Conservation (phyloP, 345 rosid genomes). For the Alliaria petiolata region DNA sequence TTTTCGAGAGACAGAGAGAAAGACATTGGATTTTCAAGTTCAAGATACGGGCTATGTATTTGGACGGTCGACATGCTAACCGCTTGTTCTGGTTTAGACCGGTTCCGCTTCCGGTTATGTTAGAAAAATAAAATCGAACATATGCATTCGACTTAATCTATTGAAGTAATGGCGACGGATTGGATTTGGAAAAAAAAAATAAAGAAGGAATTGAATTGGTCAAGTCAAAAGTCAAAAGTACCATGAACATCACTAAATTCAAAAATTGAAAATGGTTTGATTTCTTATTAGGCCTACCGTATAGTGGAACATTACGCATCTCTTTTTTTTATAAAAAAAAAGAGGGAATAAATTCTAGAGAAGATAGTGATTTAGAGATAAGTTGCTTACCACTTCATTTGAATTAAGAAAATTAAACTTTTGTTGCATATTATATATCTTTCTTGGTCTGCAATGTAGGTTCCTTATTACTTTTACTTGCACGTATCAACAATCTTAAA, state of each 20-base stretch:
- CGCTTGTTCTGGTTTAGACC: no score
- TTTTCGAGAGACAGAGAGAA: neutral
- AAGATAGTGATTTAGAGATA: constrained; percentile 11
- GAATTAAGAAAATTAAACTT: neutral
- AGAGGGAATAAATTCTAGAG: neutral
- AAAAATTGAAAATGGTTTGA: neutral
- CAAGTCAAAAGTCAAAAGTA: constrained; percentile 32
- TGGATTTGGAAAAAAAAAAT: neutral
- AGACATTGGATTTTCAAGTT: neutral
- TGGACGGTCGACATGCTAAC: no score
- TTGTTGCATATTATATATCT: neutral
- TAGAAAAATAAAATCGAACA: neutral
- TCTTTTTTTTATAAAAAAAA: neutral
- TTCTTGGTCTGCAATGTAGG: constrained; percentile 22
- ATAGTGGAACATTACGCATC: constrained; percentile 23
- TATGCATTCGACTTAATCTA: neutral
- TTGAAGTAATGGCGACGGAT: neutral
- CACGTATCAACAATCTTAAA: constrained; percentile 32
- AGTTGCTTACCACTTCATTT: constrained; percentile 27
- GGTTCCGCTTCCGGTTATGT: no score
- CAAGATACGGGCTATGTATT: neutral
- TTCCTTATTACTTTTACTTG: constrained; percentile 25
- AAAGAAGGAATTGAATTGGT: constrained; percentile 5
- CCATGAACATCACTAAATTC: neutral
- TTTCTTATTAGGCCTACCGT: neutral